Evolutionary conservation across 2,329 filamentous ascomycete genomes (phyloP), one percentile per base, ranked within the genome.

Genomic region (Aspergillus novofumigatus): DNA sequence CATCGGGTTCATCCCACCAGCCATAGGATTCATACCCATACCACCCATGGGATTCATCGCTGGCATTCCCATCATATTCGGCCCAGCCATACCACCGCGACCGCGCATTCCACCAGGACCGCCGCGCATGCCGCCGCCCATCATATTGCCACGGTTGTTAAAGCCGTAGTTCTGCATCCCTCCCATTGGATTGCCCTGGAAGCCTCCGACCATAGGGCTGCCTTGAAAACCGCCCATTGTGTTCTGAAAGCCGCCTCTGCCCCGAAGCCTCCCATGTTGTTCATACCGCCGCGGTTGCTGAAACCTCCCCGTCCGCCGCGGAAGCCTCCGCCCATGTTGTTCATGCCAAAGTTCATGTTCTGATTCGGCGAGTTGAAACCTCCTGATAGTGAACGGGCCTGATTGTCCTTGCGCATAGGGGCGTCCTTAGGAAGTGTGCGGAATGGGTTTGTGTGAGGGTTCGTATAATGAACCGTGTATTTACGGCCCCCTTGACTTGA

Each of bases 391-490:
- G 50, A 80, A 70, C 32, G 77, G 72, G 55, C 62, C 29, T 85
- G 81, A 53, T 85, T 85, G 58, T 84, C 80, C 69, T 91, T 87
- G 57, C 90, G 85, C 65, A 83, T 82, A 0, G 90, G 91, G 0
- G 89, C 88, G 71, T 96, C 92, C 77, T 96, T 96, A 20, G 92
- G 92, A 4, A 95, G 78, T 0, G 92, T 97, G 63, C 89, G 88
- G 83, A 96, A 97, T 0, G 92, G 92, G 72, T 97, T 97, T 63
- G 83, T 81, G 50, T 85, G 83, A 0, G 91, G 86, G 62, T 85
- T 88, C 53, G 89, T 89, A 78, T 92, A 97, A 57, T 85, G 84
- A 49, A 90, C 85, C 1, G 81, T 83, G 62, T 89, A 83, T 69
- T 83, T 85, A 62, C 92, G 92, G 55, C 80, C 78, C 61, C 77